phyloP scores from a whole-genome alignment of 2,329 filamentous ascomycete species.

The Aspergillus sp. region DNA sequence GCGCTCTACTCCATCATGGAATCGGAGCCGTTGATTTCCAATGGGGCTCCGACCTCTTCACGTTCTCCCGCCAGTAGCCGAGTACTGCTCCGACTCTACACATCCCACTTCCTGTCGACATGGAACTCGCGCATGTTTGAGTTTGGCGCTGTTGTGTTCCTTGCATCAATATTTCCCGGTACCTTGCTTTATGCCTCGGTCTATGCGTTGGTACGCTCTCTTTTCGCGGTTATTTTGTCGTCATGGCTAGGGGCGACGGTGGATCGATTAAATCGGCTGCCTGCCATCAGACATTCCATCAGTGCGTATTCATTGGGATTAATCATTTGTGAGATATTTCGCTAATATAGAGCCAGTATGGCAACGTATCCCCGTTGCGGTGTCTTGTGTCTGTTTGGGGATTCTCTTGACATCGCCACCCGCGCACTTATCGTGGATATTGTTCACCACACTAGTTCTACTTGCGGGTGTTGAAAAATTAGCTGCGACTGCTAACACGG shows the following conservation, averaged over 20 bases:
- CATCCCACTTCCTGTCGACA: conserved; percentile 62
- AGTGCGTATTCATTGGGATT: conserved; percentile 19
- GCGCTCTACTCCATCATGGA: neutral
- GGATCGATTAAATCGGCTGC: conserved; percentile 55
- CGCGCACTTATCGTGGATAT: conserved; percentile 12
- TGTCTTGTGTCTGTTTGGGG: conserved; percentile 51
- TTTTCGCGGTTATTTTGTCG: conserved; percentile 59
- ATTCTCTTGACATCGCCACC: conserved; percentile 23
- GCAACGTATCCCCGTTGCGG: conserved; percentile 44
- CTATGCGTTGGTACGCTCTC: conserved; percentile 65
- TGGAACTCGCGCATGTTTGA: conserved; percentile 67
- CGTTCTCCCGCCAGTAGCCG: neutral
- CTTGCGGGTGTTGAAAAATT: conserved; percentile 71
- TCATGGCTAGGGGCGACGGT: conserved; percentile 60
- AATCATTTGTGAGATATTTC: neutral
- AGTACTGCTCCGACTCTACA: conserved; percentile 46
- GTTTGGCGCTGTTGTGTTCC: conserved; percentile 61
- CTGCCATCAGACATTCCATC: conserved; percentile 53
- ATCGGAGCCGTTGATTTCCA: conserved; percentile 2
- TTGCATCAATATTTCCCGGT: conserved; percentile 55
- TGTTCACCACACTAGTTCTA: conserved; percentile 43
- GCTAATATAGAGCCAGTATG: conserved; percentile 25
- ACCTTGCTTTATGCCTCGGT: conserved; percentile 67
- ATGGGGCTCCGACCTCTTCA: neutral
- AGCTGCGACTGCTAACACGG: conserved; percentile 62